phyloP scores from a whole-genome alignment of 2,329 filamentous ascomycete species.

The Plenodomus lindquistii region DNA sequence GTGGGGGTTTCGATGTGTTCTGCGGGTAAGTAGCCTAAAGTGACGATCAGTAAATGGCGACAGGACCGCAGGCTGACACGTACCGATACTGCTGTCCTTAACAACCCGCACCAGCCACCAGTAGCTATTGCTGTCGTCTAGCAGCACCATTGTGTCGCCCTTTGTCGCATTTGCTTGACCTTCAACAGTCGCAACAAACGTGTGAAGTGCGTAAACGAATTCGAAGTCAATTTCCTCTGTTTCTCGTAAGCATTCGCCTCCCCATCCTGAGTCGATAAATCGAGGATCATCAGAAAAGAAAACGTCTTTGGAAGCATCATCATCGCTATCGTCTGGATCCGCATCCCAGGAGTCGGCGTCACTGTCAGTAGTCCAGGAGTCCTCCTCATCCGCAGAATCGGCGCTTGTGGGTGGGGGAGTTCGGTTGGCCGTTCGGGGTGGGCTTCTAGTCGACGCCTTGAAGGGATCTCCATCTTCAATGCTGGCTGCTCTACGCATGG shows the following conservation, averaged over 20 bases:
- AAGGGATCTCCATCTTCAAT: conserved; percentile 17
- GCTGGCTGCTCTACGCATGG: conserved; percentile 46
- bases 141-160: conserved; percentile 96
- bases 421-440: conserved; percentile 10
- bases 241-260: conserved; percentile 82
- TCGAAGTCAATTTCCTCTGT: conserved; percentile 99
- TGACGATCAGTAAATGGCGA: conserved; percentile 2
- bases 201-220: conserved; percentile 97
- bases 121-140: conserved; percentile 99
- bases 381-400: conserved; percentile 20
- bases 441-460: conserved; percentile 1
- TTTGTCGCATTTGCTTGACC: conserved; percentile 98
- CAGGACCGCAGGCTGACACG: conserved; percentile 19
- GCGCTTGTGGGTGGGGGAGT: conserved; percentile 11
- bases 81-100: conserved; percentile 93
- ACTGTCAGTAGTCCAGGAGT: conserved; percentile 44
- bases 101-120: conserved; percentile 99
- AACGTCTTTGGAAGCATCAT: conserved; percentile 66
- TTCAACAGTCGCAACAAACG: conserved; percentile 96
- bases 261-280: conserved; percentile 74
- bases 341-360: conserved; percentile 44
- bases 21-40: conserved; percentile 89
- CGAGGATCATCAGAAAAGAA: conserved; percentile 60
- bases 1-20: conserved; percentile 99
- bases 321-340: conserved; percentile 37